Base-by-base conservation (phyloP, 352 stramenopile genomes). In the Globisporangium viniferum region DNA sequence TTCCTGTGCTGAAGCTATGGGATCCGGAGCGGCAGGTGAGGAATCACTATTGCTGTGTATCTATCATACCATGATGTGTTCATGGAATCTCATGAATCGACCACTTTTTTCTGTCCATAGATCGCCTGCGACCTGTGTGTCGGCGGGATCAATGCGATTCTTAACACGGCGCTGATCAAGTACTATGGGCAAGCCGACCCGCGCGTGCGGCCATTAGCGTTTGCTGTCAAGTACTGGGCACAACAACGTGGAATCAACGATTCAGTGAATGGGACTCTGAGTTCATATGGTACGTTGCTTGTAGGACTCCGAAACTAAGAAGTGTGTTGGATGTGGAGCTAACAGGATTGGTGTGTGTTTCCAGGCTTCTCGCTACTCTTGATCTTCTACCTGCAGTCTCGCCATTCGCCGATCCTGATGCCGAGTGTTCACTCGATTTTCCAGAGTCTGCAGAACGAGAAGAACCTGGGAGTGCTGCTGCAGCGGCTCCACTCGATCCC, bases 221-320 rank as follows among this genome's bases (percentile, higher is more conserved):
- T 98, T 73, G 93, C 98, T 2, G 88, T 99, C 69, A 99, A 99
- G 77, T 89, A 97, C 51, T 99, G 97, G 97, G 97, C 97, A 8
- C 99, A 99, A 74, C 86, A 87, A 41, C 83, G 97, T 29, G 87
- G 95, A 10, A 98, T 99, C 69, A 99, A 99, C 73, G 97, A 99
- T 67, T 96, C 98, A 39, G 89, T 84, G 24, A 93, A 98, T 31
- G 96, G 98, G 24, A 99, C 97, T 22, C 81, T 99, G 55, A 98
- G 90, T 68, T 99, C 93, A 9, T 99, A 99, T 71, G 97, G 86
- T 92, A 64, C 51, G 61, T 56, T n/a, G 8, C 20, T 48, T 20
- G 3, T 14, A 48, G 6, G 41, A n/a, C 41, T 5, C 7, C 18
- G 41, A 48, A n/a, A n/a, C 0, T 20, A 48, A 3, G 3, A 5